These are phyloP conservation scores for Trypethelium eluteriae DNA, from an alignment of 495 filamentous ascomycete genomes.

Conservation along the genomic window DNA sequence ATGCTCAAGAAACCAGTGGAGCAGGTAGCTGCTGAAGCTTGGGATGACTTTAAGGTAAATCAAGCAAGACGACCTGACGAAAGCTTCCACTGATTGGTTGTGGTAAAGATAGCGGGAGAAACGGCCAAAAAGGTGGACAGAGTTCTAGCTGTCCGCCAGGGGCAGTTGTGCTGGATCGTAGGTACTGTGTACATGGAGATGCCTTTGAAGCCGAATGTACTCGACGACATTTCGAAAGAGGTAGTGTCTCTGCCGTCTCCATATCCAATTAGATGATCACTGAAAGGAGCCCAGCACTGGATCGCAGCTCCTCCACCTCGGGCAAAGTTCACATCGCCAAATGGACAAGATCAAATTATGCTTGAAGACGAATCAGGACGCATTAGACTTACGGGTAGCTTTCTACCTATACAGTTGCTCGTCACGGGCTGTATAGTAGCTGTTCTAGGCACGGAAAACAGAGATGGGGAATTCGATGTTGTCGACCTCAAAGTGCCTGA, in stretches of 20 bases:
- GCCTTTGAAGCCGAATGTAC: conserved; percentile 91
- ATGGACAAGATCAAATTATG: conserved; percentile 62
- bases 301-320: conserved; percentile 73
- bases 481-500: conserved; percentile 83
- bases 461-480: conserved; percentile 85
- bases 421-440: conserved; percentile 90
- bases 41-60: conserved; percentile 61
- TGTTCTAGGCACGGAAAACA: conserved; percentile 86
- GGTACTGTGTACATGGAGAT: conserved; percentile 97
- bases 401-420: conserved; percentile 56
- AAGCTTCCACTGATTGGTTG: background rate
- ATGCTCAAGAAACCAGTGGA: conserved; percentile 82
- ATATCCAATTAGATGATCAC: background rate
- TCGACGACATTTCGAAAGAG: conserved; percentile 91
- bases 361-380: conserved; percentile 95
- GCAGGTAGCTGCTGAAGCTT: conserved; percentile 60
- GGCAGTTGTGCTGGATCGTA: conserved; percentile 88
- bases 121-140: conserved; percentile 65
- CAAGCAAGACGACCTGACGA: background rate
- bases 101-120: conserved; percentile 63
- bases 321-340: conserved; percentile 60
- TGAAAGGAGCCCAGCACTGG: conserved; percentile 53
- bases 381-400: conserved; percentile 65
- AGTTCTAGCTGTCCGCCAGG: conserved; percentile 91
- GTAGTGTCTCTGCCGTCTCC: conserved; percentile 36